Evolutionary conservation across 2,329 filamentous ascomycete genomes (phyloP), one percentile per base, ranked within the genome.

Genomic region (Lizonia empirigonia): DNA sequence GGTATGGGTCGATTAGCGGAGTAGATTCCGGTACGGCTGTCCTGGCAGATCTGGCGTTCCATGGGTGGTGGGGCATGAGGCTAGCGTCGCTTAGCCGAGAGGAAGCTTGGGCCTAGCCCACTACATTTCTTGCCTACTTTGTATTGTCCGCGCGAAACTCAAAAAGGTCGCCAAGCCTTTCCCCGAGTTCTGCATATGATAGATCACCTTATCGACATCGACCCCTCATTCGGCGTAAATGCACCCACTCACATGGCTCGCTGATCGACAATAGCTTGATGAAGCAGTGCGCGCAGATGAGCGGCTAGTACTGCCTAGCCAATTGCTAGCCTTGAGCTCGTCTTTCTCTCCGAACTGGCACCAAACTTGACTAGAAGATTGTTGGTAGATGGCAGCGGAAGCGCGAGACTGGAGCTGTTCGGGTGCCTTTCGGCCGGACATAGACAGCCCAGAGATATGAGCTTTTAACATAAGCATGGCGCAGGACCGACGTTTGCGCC

Each of bases 381-480:
- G 27, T 26, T 42, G 32, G 32, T 32, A 32, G 24, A 33, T 39
- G 35, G 33, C 30, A 35, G 19, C 24, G 30, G 32, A 36, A 22
- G 37, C 32, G 24, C 26, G 24, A 42, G 37, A 30, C 23, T 42
- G 38, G 12, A 20, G n/a, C 36, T 30, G 35, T 40, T 38, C 41
- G 48, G 40, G 39, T 27, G 10, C 16, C 26, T 5, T 32, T 37
- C 29, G 40, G 38, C 48, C 22, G 27, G 34, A 23, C 24, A 12
- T 33, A 36, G 36, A 26, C 36, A 39, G 47, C 27, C 40, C 39
- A 44, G 40, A 22, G n/a, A 23, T 32, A 20, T 38, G 36, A 26
- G 35, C 20, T 16, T 33, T 32, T 44, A 53, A 22, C 44, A 32
- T 27, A 44, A 40, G 29, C 38, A 53, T 48, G 44, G 44, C 50